These are phyloP conservation scores for Paracamarosporium sp. DNA, from an alignment of 2,329 filamentous ascomycete species.

Conservation along the genomic window DNA sequence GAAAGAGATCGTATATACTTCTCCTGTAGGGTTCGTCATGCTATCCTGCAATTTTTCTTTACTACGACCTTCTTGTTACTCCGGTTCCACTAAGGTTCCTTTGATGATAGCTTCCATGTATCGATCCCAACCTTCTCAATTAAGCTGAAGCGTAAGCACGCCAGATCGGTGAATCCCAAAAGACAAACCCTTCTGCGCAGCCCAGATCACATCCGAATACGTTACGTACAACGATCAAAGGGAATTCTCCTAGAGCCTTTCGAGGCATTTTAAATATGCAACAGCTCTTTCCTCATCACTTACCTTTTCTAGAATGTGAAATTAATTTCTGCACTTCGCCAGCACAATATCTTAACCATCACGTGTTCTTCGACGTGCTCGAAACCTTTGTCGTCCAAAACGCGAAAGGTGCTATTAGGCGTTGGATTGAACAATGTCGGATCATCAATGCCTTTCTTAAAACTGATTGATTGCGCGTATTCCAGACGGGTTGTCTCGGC, in stretches of 20 bases:
- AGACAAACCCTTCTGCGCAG: neutral
- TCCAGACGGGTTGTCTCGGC: slow-evolving; percentile 6
- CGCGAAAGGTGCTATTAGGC: slow-evolving; percentile 10
- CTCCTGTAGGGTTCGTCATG: no score
- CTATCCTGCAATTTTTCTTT: no score
- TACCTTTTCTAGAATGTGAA: neutral
- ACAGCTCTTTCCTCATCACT: neutral
- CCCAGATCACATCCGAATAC: neutral
- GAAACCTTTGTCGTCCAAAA: slow-evolving; percentile 10
- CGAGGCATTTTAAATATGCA: neutral
- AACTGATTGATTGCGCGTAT: slow-evolving; percentile 2
- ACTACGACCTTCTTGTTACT: no score
- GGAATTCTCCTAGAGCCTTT: neutral
- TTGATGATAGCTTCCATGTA: no score
- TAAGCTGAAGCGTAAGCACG: neutral
- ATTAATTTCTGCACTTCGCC: slow-evolving; percentile 1
- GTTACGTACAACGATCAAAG: neutral
- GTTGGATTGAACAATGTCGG: slow-evolving; percentile 6
- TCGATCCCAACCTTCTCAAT: no score
- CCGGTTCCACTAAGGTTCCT: no score
- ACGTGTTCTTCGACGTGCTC: slow-evolving; percentile 2
- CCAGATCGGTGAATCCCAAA: neutral
- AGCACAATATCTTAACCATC: slow-evolving; percentile 6
- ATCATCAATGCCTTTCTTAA: slow-evolving; percentile 5
- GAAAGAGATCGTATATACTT: no score